phyloP scores from a whole-genome alignment of 176 grass and related monocot genomes.

The Rhynchospora tenuis region DNA sequence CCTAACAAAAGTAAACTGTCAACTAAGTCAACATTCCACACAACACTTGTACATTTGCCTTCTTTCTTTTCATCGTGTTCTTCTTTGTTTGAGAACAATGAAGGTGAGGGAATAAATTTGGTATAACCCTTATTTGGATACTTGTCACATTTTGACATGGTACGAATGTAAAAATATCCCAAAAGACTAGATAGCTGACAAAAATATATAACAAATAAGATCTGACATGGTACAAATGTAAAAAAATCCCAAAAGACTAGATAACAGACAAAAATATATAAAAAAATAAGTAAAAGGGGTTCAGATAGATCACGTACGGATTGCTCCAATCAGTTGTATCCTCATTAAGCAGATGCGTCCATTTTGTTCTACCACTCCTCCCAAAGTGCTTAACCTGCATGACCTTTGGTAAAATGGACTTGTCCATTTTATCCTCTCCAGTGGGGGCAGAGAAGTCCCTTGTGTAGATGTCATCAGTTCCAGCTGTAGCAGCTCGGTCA shows the following conservation, averaged over 20 bases:
- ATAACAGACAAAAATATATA: neutral
- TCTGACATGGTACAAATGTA: neutral
- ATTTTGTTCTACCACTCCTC: constrained; percentile 90
- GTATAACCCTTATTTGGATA: neutral
- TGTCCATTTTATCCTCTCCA: constrained; percentile 96
- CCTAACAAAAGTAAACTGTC: neutral
- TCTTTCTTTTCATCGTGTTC: neutral
- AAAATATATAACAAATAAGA: neutral
- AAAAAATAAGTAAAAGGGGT: neutral
- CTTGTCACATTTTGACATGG: neutral
- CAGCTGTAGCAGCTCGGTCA: constrained; percentile 48
- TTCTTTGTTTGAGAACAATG: neutral
- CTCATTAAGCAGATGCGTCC: constrained; percentile 98
- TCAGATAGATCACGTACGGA: constrained; percentile 54
- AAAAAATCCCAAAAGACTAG: neutral
- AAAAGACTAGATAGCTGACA: neutral
- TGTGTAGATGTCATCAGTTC: constrained; percentile 50
- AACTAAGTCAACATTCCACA: neutral
- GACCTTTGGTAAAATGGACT: constrained; percentile 93
- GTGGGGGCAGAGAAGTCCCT: constrained; percentile 87
- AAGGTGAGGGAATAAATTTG: neutral
- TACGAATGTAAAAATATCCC: neutral
- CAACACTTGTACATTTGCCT: neutral
- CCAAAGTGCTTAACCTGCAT: constrained; percentile 99
- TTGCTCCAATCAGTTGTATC: constrained; percentile 96